Evolutionary conservation across 2,329 filamentous ascomycete genomes (phyloP).

Genomic region (Trichocomaceae sp.): DNA sequence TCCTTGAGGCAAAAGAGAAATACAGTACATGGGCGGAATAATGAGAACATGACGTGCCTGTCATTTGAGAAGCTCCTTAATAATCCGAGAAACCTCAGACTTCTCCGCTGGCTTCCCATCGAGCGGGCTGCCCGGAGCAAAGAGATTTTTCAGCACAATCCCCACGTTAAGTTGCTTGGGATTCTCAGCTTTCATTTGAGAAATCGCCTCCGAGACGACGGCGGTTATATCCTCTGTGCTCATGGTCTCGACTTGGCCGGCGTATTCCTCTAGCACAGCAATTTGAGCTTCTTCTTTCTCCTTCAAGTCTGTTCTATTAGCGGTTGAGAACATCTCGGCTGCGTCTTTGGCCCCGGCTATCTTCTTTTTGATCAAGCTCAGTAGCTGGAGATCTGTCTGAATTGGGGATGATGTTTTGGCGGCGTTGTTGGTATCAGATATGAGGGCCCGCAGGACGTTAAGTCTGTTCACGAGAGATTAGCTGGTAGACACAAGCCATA

Average conservation of each 20-base stretch:
- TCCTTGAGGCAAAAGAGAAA: neutral
- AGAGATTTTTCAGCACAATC: slow-evolving; percentile 36
- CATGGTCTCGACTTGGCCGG: slow-evolving; percentile 37
- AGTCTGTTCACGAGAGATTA: slow-evolving; percentile 23
- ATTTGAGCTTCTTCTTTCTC: slow-evolving; percentile 41
- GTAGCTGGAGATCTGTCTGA: slow-evolving; percentile 41
- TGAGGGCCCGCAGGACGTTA: slow-evolving; percentile 43
- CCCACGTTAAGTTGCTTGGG: slow-evolving; percentile 34
- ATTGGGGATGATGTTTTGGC: slow-evolving; percentile 41
- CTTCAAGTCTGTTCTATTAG: slow-evolving; percentile 38
- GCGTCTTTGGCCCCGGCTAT: slow-evolving; percentile 32
- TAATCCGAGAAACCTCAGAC: slow-evolving; percentile 35
- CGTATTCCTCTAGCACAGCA: slow-evolving; percentile 41
- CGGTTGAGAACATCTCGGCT: slow-evolving; percentile 35
- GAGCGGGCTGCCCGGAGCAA: slow-evolving; percentile 20
- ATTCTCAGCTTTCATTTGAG: slow-evolving; percentile 29
- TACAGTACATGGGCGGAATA: neutral
- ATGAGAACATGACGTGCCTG: neutral
- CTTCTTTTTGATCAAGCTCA: slow-evolving; percentile 43
- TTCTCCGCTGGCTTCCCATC: slow-evolving; percentile 38
- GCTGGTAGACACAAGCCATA: neutral
- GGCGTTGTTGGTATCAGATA: slow-evolving; percentile 46
- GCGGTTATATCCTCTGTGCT: slow-evolving; percentile 34
- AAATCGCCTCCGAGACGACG: slow-evolving; percentile 31
- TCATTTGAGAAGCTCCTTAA: slow-evolving; percentile 28